Base-by-base conservation (phyloP, 2,329 filamentous ascomycete genomes). In the Diatrype stigma region DNA sequence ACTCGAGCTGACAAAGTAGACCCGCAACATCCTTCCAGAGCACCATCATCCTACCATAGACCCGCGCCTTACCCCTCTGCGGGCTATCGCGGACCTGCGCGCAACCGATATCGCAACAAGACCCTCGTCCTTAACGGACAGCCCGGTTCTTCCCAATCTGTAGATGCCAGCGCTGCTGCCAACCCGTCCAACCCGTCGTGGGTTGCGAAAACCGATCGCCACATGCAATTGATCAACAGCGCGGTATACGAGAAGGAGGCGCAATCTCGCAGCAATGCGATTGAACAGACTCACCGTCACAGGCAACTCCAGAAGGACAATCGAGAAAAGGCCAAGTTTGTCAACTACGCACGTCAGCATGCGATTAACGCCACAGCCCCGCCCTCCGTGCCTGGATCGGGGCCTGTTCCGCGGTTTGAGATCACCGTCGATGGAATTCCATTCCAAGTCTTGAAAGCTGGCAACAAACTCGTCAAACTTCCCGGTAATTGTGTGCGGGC, bases 141-240 rank as follows among this genome's bases (percentile, higher is more conserved):
- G 51, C 42, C 56, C 22, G 51, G 59, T 49, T 61, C 55, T 54
- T 62, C 56, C 49, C 57, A 56, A 10, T 56, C 52, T 47, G 56
- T 60, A 16, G 60, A 62, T 28, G 52, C 51, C 16, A 62, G 63
- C 38, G 63, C 68, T 8, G 51, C 68, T 10, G 65, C 68, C 8
- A 68, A 70, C 30, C 63, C 70, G 3, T 67, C 70, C 2, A 68
- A 64, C 37, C 56, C 65, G 17, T 69, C 81, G 3, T 93, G 87
- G 83, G 80, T 94, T 40, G 81, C 84, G 6, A 88, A 85, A 65
- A 86, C 77, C 46, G 88, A 89, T 66, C 86, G 87, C 46, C 88
- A 92, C 64, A 81, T 89, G 64, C 89, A 95, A 67, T 74, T 95
- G 38, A 94, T 95, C 69, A 95, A 93, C 65, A 82, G 86, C 19